Percentiles rank a stretch among this genome's conserved stretches.
phyloP scores from a whole-genome alignment of 192 early-diverging fungal genomes.

The Dimargaris verticillata region DNA sequence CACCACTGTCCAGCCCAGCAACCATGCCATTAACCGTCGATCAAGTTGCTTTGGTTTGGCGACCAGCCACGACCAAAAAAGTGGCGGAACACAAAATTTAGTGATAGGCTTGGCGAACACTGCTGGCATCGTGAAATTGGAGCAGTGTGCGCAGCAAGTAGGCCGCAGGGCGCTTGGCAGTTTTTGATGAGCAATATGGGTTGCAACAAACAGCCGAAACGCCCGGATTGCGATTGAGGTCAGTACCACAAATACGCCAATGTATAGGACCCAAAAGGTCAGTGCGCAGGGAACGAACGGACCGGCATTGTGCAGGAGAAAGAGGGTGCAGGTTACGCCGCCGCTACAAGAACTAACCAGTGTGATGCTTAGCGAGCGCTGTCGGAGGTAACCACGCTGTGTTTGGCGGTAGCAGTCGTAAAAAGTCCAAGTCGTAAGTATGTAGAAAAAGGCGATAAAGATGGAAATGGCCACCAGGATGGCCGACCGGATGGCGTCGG shows the following conservation, averaged over 20 bases:
- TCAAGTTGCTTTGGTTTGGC: too few relatives aligned
- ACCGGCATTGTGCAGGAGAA: background rate
- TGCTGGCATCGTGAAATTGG: too few relatives aligned
- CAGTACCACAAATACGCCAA: background rate
- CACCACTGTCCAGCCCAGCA: too few relatives aligned
- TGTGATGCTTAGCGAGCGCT: background rate
- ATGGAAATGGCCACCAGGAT: background rate
- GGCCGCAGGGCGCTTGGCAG: background rate
- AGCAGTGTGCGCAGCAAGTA: background rate
- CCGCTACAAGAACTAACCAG: background rate
- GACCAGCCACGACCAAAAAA: too few relatives aligned
- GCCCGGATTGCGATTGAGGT: background rate
- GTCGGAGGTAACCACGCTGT: background rate
- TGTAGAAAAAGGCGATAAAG: background rate
- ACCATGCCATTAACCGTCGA: too few relatives aligned
- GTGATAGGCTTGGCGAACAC: too few relatives aligned
- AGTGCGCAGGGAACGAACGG: background rate
- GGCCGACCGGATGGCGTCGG: background rate
- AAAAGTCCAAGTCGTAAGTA: background rate
- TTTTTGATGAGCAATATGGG: background rate
- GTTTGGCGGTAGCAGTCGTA: background rate
- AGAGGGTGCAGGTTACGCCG: background rate
- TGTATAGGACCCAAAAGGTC: background rate
- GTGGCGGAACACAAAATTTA: too few relatives aligned
- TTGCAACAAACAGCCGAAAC: background rate